Percentiles rank a stretch among this genome's conserved stretches.
Evolutionary conservation across 768 basidiomycete species (phyloP).

Genomic region (Crassisporium funariophilum): DNA sequence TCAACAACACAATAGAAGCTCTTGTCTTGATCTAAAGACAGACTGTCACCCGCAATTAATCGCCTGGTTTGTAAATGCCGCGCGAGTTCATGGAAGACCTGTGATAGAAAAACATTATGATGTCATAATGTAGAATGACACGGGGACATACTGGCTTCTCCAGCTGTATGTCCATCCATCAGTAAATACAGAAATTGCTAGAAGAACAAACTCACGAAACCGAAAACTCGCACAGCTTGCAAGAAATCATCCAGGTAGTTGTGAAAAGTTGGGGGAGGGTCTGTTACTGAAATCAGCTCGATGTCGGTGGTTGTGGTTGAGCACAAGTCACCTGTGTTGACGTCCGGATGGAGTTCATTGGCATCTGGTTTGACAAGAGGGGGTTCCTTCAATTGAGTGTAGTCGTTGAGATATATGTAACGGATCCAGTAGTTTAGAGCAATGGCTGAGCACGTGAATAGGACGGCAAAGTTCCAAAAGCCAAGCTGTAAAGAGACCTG

Average conservation of each 20-base stretch:
- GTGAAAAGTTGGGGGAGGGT: constrained; percentile 79
- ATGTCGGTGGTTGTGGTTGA: neutral
- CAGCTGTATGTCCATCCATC: constrained; percentile 34
- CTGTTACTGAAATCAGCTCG: constrained; percentile 32
- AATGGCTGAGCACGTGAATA: constrained; percentile 68
- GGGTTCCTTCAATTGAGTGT: constrained; percentile 76
- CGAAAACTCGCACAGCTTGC: constrained; percentile 95
- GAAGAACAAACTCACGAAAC: constrained; percentile 61
- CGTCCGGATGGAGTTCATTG: constrained; percentile 89
- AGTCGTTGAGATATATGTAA: constrained; percentile 76
- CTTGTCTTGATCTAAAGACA: constrained; percentile 88
- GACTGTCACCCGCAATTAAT: constrained; percentile 94
- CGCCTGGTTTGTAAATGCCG: constrained; percentile 93
- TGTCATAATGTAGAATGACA: neutral
- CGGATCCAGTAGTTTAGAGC: constrained; percentile 85
- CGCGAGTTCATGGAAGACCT: constrained; percentile 97
- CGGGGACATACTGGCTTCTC: constrained; percentile 83
- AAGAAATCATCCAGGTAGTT: constrained; percentile 98
- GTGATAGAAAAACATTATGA: constrained; percentile 1
- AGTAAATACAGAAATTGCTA: neutral
- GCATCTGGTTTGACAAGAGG: constrained; percentile 82
- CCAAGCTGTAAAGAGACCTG: constrained; percentile 58
- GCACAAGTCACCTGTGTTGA: constrained; percentile 58
- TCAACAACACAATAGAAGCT: constrained; percentile 99
- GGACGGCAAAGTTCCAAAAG: constrained; percentile 86